Conservation (phyloP, 192 early-diverging fungal species). For the Entomortierella chlamydospora region DNA sequence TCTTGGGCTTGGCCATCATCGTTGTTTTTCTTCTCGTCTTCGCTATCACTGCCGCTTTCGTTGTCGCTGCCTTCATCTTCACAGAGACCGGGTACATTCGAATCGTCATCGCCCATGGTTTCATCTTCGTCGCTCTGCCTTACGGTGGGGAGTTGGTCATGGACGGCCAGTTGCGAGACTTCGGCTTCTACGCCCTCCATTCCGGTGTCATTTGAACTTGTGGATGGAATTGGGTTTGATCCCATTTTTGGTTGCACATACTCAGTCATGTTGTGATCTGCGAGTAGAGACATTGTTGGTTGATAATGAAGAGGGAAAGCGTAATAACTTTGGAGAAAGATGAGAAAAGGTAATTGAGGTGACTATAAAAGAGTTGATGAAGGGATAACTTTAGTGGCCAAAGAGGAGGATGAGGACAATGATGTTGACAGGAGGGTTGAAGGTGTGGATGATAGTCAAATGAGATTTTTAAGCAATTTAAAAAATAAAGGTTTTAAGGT, state of each 20-base stretch:
- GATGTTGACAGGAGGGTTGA: not conserved
- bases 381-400: no score
- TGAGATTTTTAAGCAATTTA: not conserved
- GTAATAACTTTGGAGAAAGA: not conserved
- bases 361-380: no score
- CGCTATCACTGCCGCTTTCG: not conserved
- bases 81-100: conserved; percentile 3
- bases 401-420: not conserved
- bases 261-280: not conserved
- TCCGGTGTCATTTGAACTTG: not conserved
- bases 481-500: conserved; percentile 16
- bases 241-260: not conserved
- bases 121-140: not conserved
- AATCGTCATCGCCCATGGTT: conserved; percentile 3
- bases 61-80: conserved; percentile 9
- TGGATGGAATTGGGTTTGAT: not conserved
- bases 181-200: conserved; percentile 36
- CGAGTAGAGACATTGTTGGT: not conserved
- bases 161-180: conserved; percentile 7
- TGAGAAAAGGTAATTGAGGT: not conserved
- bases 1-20: not conserved
- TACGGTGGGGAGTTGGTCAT: not conserved
- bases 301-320: not conserved
- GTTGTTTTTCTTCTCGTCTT: not conserved
- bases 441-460: not conserved